These are phyloP conservation scores for Trichoderma gracile DNA, from an alignment of 2,329 filamentous ascomycete genomes.

Conservation along the genomic window DNA sequence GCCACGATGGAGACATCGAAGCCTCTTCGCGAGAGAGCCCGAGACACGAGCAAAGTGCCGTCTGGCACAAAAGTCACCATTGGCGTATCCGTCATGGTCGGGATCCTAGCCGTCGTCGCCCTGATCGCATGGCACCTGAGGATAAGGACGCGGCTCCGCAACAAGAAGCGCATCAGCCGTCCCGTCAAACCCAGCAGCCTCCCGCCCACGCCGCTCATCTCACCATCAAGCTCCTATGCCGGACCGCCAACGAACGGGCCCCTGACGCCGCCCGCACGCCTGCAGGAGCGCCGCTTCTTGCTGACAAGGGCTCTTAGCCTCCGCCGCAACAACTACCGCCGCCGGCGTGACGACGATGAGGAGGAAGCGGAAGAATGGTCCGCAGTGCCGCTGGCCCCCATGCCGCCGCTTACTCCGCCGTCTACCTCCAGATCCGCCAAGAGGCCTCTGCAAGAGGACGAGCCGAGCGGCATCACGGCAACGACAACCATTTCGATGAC, in stretches of 20 bases:
- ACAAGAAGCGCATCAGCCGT: constrained; percentile 10
- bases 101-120: constrained; percentile 40
- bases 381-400: constrained; percentile 3
- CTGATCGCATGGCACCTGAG: constrained; percentile 43
- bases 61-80: constrained; percentile 49
- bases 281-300: constrained; percentile 50
- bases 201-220: constrained; percentile 44
- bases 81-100: constrained; percentile 45
- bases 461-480: background rate
- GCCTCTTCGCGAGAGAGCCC: background rate
- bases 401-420: background rate
- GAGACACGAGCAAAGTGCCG: constrained; percentile 34
- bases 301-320: constrained; percentile 30
- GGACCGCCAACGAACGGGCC: constrained; percentile 30
- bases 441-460: background rate
- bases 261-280: constrained; percentile 49
- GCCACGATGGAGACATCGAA: constrained; percentile 22
- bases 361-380: background rate
- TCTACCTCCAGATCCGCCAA: background rate
- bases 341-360: background rate
- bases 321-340: background rate
- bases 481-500: constrained; percentile 3
- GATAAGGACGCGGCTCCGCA: constrained; percentile 28
- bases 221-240: constrained; percentile 38
- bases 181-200: constrained; percentile 32